These are phyloP conservation scores for Biancaea sappan DNA, from an alignment of 306 rosid species.

Conservation along the genomic window DNA sequence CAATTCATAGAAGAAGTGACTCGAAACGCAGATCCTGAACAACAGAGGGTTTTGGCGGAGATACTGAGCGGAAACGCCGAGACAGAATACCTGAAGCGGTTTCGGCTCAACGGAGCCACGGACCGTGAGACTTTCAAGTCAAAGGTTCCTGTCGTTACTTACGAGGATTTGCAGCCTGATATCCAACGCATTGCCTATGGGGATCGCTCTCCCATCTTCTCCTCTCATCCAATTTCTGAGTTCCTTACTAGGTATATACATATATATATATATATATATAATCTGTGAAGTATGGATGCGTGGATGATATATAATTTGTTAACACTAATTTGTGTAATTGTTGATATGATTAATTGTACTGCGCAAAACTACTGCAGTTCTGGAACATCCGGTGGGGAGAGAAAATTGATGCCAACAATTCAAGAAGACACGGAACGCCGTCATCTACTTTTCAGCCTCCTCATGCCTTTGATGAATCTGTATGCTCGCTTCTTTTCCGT, in stretches of 20 bases:
- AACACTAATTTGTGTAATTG: neutral
- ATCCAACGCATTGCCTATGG: constrained; percentile 87
- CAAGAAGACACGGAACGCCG: constrained; percentile 75
- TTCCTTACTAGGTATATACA: constrained; percentile 74
- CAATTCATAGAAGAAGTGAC: constrained; percentile 69
- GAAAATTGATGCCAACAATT: constrained; percentile 88
- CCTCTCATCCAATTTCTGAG: constrained; percentile 74
- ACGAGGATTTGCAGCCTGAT: constrained; percentile 69
- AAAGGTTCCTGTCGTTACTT: constrained; percentile 66
- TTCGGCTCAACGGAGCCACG: constrained; percentile 58
- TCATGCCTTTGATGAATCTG: constrained; percentile 84
- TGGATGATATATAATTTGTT: neutral
- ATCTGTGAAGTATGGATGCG: too few relatives aligned
- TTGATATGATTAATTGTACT: neutral
- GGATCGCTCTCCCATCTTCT: constrained; percentile 74
- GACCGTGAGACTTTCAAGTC: constrained; percentile 68
- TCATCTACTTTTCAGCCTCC: constrained; percentile 69
- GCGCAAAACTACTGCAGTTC: constrained; percentile 54
- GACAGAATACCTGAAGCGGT: constrained; percentile 68
- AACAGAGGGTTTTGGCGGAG: constrained; percentile 54
- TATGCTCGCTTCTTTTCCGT: constrained; percentile 25
- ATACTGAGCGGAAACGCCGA: constrained; percentile 64
- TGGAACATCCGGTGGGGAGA: constrained; percentile 88
- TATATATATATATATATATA: neutral
- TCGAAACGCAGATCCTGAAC: constrained; percentile 49